Evolutionary conservation across 2,329 filamentous ascomycete species (phyloP).

Genomic region (Colletotrichum nymphaeae): DNA sequence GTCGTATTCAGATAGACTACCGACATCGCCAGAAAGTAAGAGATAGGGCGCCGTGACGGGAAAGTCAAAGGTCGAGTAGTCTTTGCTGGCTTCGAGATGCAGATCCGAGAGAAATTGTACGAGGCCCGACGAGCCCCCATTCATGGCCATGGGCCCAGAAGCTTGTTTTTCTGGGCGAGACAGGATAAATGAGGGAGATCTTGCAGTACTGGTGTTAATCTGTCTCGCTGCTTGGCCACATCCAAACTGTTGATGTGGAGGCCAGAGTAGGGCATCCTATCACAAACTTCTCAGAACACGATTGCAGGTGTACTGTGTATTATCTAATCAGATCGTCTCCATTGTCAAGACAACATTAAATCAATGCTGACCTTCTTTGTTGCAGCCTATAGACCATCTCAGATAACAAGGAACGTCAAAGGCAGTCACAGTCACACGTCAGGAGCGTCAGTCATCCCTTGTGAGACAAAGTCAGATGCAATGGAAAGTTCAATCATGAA

Average conservation of each 20-base stretch:
- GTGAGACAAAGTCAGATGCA: background rate
- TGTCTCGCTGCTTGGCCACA: too few relatives aligned
- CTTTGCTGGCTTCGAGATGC: conserved; percentile 58
- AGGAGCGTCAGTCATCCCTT: background rate
- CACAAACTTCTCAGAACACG: background rate
- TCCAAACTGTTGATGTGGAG: background rate
- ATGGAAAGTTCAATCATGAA: background rate
- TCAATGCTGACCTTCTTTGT: background rate
- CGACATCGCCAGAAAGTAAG: conserved; percentile 62
- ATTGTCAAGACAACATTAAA: background rate
- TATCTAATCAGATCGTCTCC: background rate
- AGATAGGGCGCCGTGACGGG: conserved; percentile 54
- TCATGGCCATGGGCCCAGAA: background rate
- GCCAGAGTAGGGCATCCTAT: background rate
- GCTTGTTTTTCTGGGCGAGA: background rate
- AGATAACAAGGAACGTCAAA: too few relatives aligned
- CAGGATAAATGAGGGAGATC: background rate
- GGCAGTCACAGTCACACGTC: background rate
- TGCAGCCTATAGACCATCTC: background rate
- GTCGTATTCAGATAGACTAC: conserved; percentile 59
- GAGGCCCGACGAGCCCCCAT: background rate
- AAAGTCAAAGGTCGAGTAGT: conserved; percentile 56
- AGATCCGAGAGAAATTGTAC: conserved; percentile 62
- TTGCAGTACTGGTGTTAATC: background rate
- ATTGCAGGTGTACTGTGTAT: background rate